A percentile compares a stretch with the other conserved stretches of the same genome.
phyloP scores from a whole-genome alignment of 1,139 yeast genomes.

The Nakaseomyces glabratus region DNA sequence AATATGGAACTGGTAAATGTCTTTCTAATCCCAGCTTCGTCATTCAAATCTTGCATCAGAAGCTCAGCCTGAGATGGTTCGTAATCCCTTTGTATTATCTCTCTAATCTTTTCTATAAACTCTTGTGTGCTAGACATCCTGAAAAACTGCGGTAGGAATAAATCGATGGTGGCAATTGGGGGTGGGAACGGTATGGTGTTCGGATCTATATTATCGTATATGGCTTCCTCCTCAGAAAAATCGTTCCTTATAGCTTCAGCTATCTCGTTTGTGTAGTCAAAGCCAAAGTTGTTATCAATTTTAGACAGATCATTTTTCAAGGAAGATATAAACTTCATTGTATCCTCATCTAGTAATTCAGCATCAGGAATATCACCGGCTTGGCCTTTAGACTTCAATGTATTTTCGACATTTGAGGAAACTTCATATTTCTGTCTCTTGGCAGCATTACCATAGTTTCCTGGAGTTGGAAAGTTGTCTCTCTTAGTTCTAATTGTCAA shows the following conservation, averaged over 20 bases:
- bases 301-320: slow-evolving; percentile 25
- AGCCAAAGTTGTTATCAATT: slow-evolving; percentile 20
- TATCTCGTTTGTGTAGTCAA: slow-evolving; percentile 29
- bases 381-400: slow-evolving; percentile 6
- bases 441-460: slow-evolving; percentile 24
- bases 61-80: slow-evolving; percentile 39
- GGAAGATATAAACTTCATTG: slow-evolving; percentile 28
- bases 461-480: slow-evolving; percentile 26
- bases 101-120: slow-evolving; percentile 33
- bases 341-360: slow-evolving; percentile 29
- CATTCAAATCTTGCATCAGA: slow-evolving; percentile 36
- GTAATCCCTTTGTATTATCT: slow-evolving; percentile 37
- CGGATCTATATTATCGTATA: slow-evolving; percentile 26
- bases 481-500: slow-evolving; percentile 34
- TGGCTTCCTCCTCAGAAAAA: slow-evolving; percentile 25
- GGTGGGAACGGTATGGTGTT: slow-evolving; percentile 29
- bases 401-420: slow-evolving; percentile 5
- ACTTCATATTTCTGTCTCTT: slow-evolving; percentile 21
- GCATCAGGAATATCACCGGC: slow-evolving; percentile 27
- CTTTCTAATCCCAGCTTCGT: slow-evolving; percentile 39
- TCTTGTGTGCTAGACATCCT: slow-evolving; percentile 22
- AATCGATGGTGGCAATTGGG: slow-evolving; percentile 25
- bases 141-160: slow-evolving; percentile 29
- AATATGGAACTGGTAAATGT: slow-evolving; percentile 40
- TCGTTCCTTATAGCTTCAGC: slow-evolving; percentile 31